phyloP scores from a whole-genome alignment of 2,329 filamentous ascomycete genomes.

The Aspergillus fructus region DNA sequence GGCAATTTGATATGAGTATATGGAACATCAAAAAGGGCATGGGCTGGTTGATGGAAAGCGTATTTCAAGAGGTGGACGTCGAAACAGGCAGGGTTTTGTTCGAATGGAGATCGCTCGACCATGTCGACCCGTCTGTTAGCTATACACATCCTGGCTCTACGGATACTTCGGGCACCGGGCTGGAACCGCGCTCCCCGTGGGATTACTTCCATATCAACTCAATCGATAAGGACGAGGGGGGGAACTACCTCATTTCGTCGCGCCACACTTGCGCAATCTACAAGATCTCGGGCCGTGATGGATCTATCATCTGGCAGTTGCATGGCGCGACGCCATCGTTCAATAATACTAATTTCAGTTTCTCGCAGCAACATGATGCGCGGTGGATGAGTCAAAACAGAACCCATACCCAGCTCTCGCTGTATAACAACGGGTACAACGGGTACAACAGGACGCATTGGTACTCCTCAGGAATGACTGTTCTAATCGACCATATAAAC shows the following conservation, averaged over 20 bases:
- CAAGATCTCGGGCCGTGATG: conserved; percentile 41
- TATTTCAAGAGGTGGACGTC: conserved; percentile 55
- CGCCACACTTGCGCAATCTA: conserved; percentile 42
- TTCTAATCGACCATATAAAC: conserved; percentile 37
- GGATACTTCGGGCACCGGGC: conserved; percentile 49
- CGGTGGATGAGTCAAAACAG: conserved; percentile 39
- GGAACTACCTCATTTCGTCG: conserved; percentile 44
- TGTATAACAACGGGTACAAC: conserved; percentile 45
- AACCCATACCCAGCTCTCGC: conserved; percentile 39
- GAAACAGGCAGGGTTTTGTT: conserved; percentile 50
- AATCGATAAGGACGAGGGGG: conserved; percentile 41
- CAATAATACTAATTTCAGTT: conserved; percentile 40
- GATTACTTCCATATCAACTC: conserved; percentile 49
- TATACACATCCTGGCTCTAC: conserved; percentile 48
- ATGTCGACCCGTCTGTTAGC: conserved; percentile 48
- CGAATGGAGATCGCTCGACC: conserved; percentile 52
- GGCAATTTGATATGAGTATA: conserved; percentile 48
- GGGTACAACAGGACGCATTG: conserved; percentile 40
- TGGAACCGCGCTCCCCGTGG: conserved; percentile 46
- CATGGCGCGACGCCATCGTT: conserved; percentile 39
- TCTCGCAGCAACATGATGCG: conserved; percentile 46
- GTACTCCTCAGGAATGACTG: conserved; percentile 41
- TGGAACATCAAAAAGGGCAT: conserved; percentile 45
- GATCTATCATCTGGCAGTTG: conserved; percentile 40
- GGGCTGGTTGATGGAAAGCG: conserved; percentile 53